Percentiles rank a stretch among this genome's conserved stretches.
Evolutionary conservation across 148 eudicot species (phyloP).

Genomic region (Bassia scoparia): DNA sequence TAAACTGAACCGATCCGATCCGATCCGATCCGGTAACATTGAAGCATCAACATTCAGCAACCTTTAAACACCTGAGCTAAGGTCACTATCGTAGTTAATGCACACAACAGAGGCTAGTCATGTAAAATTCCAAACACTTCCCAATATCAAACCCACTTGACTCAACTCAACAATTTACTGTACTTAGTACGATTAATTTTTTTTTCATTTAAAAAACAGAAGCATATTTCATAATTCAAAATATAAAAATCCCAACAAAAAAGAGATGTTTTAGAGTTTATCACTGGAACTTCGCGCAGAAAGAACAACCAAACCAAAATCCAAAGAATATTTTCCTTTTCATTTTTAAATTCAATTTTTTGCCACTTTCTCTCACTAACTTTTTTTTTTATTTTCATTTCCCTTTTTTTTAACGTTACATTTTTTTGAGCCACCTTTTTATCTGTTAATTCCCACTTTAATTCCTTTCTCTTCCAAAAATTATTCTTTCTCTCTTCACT

Average conservation of each 20-base stretch:
- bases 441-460: constrained; percentile 25
- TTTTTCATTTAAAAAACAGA: not conserved
- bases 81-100: constrained; percentile 27
- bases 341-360: too few relatives aligned
- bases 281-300: constrained; percentile 19
- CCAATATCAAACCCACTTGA: not conserved
- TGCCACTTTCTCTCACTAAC: constrained; percentile 8
- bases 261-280: not conserved
- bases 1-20: too few relatives aligned
- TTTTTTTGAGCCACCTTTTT: constrained; percentile 13
- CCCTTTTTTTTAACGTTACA: not conserved
- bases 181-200: too few relatives aligned
- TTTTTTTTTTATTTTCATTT: not conserved
- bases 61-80: not conserved
- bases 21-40: too few relatives aligned
- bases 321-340: constrained; percentile 10
- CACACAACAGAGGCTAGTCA: constrained; percentile 6
- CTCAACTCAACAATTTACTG: too few relatives aligned
- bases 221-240: too few relatives aligned
- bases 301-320: constrained; percentile 1
- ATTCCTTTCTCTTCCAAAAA: constrained; percentile 23
- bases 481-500: constrained; percentile 8
- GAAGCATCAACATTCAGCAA: not conserved
- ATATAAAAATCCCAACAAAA: not conserved
- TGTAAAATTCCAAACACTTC: constrained; percentile 7